Evolutionary conservation across 169 alveolate species (phyloP).

Genomic region (Plasmodium malariae): DNA sequence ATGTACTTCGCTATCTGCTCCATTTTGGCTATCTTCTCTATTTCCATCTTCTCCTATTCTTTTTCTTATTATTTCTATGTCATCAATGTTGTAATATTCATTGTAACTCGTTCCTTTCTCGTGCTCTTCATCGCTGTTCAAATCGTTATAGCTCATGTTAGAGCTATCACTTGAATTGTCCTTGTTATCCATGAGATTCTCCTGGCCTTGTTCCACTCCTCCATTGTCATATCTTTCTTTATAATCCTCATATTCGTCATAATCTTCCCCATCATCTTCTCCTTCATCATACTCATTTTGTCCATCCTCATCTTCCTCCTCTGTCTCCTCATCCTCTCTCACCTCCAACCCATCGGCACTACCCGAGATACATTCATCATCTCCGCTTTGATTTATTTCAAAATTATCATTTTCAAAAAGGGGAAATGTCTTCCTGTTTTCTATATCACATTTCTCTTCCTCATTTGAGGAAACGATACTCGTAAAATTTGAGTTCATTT

Average conservation of each 20-base stretch:
- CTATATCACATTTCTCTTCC: neutral
- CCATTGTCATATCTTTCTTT: too few species aligned
- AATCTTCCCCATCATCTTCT: constrained; percentile 13
- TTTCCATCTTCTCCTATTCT: too few species aligned
- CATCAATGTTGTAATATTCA: neutral
- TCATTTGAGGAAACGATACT: neutral
- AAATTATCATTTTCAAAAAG: constrained; percentile 63
- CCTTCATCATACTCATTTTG: constrained; percentile 27
- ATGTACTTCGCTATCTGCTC: neutral
- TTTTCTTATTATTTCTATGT: too few species aligned
- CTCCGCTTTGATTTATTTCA: constrained; percentile 35
- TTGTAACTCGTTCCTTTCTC: neutral
- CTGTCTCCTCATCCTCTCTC: constrained; percentile 69
- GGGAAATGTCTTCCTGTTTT: constrained; percentile 24
- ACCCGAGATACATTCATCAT: constrained; percentile 56
- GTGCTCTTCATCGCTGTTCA: constrained; percentile 1
- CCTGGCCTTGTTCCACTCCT: too few species aligned
- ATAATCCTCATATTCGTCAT: too few species aligned
- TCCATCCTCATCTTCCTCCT: constrained; percentile 63
- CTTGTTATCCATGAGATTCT: too few species aligned
- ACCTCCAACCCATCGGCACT: constrained; percentile 69
- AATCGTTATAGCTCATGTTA: neutral
- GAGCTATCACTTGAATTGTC: neutral
- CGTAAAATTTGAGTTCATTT: too few species aligned
- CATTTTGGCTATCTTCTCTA: neutral